phyloP scores from a whole-genome alignment of 768 basidiomycete genomes.

The Termitomyces sp. region DNA sequence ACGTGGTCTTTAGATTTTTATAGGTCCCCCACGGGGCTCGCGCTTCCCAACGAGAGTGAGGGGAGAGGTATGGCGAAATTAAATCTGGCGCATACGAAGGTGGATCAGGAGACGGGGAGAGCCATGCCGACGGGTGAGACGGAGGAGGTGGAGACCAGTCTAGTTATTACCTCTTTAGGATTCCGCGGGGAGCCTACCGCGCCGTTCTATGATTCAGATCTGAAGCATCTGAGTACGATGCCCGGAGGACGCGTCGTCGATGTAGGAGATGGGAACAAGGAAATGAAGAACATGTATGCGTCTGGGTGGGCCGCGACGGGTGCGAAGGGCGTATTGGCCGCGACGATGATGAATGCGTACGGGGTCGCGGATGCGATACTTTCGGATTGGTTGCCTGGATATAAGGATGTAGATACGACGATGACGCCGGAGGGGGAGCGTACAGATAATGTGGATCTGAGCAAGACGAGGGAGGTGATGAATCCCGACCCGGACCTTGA shows the following conservation, averaged over 20 bases:
- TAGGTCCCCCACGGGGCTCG: slow-evolving; percentile 60
- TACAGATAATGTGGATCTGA: slow-evolving; percentile 9
- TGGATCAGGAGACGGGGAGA: slow-evolving; percentile 47
- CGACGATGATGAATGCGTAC: slow-evolving; percentile 93
- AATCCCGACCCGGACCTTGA: slow-evolving; percentile 42
- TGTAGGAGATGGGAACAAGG: slow-evolving; percentile 21
- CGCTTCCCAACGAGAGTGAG: slow-evolving; percentile 20
- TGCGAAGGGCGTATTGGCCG: slow-evolving; percentile 87
- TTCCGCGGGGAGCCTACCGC: slow-evolving; percentile 68
- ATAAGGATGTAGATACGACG: not conserved
- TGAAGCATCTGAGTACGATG: slow-evolving; percentile 55
- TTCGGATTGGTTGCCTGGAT: slow-evolving; percentile 43
- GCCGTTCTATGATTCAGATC: slow-evolving; percentile 57
- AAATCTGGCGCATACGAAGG: slow-evolving; percentile 57
- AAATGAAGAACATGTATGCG: slow-evolving; percentile 71
- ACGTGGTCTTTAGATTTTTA: slow-evolving; percentile 86
- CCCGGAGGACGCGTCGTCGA: slow-evolving; percentile 47
- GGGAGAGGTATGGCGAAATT: slow-evolving; percentile 32
- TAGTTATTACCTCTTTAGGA: slow-evolving; percentile 87
- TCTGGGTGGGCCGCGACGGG: slow-evolving; percentile 94
- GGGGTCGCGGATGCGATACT: slow-evolving; percentile 71
- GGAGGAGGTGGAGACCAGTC: slow-evolving; percentile 57
- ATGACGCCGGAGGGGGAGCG: slow-evolving; percentile 1
- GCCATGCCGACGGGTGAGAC: slow-evolving; percentile 57
- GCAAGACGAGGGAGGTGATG: slow-evolving; percentile 25